These are phyloP conservation scores for Solanum sitiens DNA, from an alignment of 257 asterid species.

Conservation along the genomic window DNA sequence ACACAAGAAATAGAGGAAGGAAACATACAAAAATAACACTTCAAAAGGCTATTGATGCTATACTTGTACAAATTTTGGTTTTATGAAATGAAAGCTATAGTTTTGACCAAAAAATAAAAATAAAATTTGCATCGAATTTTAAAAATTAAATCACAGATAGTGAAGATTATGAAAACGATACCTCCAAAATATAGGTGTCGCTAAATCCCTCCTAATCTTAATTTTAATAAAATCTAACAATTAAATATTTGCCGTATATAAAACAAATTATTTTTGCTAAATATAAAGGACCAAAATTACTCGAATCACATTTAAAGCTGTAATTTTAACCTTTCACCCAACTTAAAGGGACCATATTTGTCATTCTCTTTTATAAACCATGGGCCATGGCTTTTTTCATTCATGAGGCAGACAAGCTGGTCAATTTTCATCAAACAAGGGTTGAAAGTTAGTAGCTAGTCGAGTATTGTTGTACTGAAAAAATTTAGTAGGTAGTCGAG, in stretches of 20 bases:
- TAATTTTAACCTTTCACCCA: not conserved
- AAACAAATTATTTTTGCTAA: not conserved
- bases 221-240: not conserved
- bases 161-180: not conserved
- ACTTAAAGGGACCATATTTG: not conserved
- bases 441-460: not conserved
- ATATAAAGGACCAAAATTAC: not conserved
- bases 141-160: not conserved
- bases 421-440: not conserved
- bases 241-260: not conserved
- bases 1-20: not conserved
- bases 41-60: too few relatives aligned
- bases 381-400: not conserved
- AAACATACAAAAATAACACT: not conserved
- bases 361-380: not conserved
- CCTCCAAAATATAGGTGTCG: not conserved
- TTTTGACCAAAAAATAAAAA: too few relatives aligned
- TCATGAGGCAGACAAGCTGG: not conserved
- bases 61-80: too few relatives aligned
- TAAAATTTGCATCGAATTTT: not conserved
- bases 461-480: not conserved
- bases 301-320: not conserved
- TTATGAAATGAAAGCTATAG: too few relatives aligned
- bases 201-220: not conserved
- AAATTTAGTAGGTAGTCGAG: not conserved